These are phyloP conservation scores for Cercospora zeina DNA, from an alignment of 2,329 filamentous ascomycete genomes.

Conservation along the genomic window DNA sequence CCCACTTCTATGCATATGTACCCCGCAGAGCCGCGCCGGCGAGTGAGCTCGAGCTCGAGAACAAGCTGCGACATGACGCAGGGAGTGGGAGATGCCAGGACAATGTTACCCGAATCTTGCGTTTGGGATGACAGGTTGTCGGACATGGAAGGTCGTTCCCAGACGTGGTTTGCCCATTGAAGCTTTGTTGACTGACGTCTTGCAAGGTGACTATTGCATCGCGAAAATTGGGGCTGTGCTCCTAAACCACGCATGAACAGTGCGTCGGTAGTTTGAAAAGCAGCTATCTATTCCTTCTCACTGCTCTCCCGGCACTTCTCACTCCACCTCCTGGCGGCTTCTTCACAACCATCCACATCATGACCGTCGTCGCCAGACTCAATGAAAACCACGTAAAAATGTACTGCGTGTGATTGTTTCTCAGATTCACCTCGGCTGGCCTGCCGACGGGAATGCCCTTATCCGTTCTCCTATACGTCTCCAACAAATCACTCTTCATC, in stretches of 20 bases:
- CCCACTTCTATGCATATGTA: slow-evolving; percentile 10
- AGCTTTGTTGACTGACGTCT: no score
- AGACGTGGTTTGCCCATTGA: no score
- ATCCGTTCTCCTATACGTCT: slow-evolving; percentile 70
- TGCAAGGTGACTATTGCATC: no score
- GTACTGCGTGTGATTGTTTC: slow-evolving; percentile 97
- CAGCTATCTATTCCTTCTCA: slow-evolving; percentile 13
- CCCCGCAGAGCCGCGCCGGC: slow-evolving; percentile 6
- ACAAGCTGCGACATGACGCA: background rate
- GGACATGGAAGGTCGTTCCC: no score
- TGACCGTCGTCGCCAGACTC: slow-evolving; percentile 77
- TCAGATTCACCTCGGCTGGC: slow-evolving; percentile 82
- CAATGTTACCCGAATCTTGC: background rate
- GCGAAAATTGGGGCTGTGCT: no score
- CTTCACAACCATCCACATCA: slow-evolving; percentile 94
- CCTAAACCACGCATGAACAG: no score
- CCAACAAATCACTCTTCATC: slow-evolving; percentile 80
- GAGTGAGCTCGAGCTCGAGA: background rate
- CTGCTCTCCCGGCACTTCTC: slow-evolving; percentile 12
- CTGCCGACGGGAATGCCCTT: slow-evolving; percentile 88
- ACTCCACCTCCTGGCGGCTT: slow-evolving; percentile 62
- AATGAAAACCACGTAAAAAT: slow-evolving; percentile 97
- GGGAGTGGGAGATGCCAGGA: background rate
- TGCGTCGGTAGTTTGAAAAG: background rate
- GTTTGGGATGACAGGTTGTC: no score